Percentiles rank a stretch among this genome's conserved stretches.
Evolutionary conservation across 495 filamentous ascomycete genomes (phyloP).

Genomic region (Pyronema omphalodes): DNA sequence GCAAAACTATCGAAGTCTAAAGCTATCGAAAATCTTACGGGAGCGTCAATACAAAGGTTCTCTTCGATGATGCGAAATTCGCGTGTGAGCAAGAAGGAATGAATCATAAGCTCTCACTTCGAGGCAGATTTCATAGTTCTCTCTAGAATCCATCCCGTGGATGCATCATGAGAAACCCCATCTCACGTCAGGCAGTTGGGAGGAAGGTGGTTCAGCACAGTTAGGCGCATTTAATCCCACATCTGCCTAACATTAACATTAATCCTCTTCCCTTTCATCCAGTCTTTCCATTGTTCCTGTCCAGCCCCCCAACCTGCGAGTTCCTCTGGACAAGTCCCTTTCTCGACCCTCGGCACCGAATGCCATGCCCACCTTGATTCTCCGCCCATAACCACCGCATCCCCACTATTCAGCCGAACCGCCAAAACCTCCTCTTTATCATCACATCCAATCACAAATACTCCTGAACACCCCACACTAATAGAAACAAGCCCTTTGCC

Average conservation of each 20-base stretch:
- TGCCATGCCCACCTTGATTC: constrained; percentile 79
- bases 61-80: too few species aligned
- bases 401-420: constrained; percentile 56
- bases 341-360: constrained; percentile 67
- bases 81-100: too few species aligned
- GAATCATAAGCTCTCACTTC: too few species aligned
- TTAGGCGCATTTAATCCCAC: constrained; percentile 31
- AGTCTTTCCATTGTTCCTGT: constrained; percentile 49
- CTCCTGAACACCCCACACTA: constrained; percentile 69
- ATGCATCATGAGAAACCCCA: too few species aligned
- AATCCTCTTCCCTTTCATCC: constrained; percentile 71
- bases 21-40: too few species aligned
- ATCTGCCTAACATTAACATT: constrained; percentile 90
- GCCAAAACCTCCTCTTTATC: constrained; percentile 32
- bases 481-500: constrained; percentile 60
- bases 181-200: too few species aligned
- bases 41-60: too few species aligned
- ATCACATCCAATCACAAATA: constrained; percentile 47
- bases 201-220: too few species aligned
- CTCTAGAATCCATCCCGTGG: too few species aligned
- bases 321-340: constrained; percentile 55
- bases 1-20: too few species aligned
- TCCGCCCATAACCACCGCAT: constrained; percentile 66
- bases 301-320: constrained; percentile 56
- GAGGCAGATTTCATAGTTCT: too few species aligned